Conservation (phyloP, 2,329 filamentous ascomycete genomes). For the Saccharata proteae region DNA sequence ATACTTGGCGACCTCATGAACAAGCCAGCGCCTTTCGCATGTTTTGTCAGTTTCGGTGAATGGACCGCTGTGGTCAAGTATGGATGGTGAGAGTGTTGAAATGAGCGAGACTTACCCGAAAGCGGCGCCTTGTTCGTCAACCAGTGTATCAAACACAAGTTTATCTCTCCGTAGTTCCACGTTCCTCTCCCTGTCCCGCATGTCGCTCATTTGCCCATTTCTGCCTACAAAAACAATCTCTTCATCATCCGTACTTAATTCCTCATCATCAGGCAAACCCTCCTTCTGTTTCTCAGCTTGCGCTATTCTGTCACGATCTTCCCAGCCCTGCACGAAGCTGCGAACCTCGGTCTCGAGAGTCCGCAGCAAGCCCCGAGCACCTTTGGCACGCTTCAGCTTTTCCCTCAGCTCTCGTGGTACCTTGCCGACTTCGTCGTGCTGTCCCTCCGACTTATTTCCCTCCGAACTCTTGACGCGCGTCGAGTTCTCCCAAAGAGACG, state of each 20-base stretch:
- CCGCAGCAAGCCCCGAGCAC: slow-evolving; percentile 67
- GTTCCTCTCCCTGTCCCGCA: slow-evolving; percentile 36
- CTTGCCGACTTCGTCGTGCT: slow-evolving; percentile 32
- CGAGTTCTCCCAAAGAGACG: slow-evolving; percentile 57
- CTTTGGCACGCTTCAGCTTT: slow-evolving; percentile 67
- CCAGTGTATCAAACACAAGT: slow-evolving; percentile 70
- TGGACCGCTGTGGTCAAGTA: no score
- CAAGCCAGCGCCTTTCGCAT: slow-evolving; percentile 64
- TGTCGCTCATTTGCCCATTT: slow-evolving; percentile 52
- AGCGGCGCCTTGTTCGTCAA: slow-evolving; percentile 60
- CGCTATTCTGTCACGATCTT: slow-evolving; percentile 30
- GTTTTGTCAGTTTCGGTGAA: background rate
- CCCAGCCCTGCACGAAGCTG: slow-evolving; percentile 55
- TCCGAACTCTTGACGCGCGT: slow-evolving; percentile 34
- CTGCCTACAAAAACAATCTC: slow-evolving; percentile 84
- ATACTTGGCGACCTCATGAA: slow-evolving; percentile 83
- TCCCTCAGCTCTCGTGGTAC: slow-evolving; percentile 72
- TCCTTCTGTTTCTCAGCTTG: slow-evolving; percentile 38
- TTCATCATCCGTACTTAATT: slow-evolving; percentile 63
- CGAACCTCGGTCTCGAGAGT: slow-evolving; percentile 77
- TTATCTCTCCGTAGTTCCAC: slow-evolving; percentile 48
- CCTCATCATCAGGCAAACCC: slow-evolving; percentile 31
- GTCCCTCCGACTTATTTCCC: slow-evolving; percentile 21
- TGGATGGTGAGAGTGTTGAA: slow-evolving; percentile 9
- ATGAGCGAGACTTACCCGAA: slow-evolving; percentile 56